phyloP scores from a whole-genome alignment of 768 basidiomycete genomes.

The Leccinum truebloodii region DNA sequence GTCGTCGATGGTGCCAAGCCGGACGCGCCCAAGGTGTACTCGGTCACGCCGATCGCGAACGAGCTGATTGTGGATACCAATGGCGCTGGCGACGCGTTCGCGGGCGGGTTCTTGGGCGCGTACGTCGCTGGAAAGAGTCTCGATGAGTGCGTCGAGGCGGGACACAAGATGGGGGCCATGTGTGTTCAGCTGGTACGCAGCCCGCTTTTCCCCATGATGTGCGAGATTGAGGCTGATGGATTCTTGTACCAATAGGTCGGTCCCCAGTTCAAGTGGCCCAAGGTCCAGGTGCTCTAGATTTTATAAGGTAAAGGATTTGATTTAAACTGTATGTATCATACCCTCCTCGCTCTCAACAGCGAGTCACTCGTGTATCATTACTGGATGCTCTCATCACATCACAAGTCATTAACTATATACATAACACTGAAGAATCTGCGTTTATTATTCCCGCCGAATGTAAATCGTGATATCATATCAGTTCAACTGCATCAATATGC shows the following conservation, averaged over 20 bases:
- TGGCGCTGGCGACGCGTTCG: constrained; percentile 97
- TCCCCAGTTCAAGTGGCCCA: constrained; percentile 58
- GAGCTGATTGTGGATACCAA: constrained; percentile 92
- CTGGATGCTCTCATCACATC: constrained; percentile 21
- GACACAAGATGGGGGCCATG: constrained; percentile 85
- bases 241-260: constrained; percentile 42
- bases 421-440: constrained; percentile 22
- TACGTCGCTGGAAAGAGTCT: constrained; percentile 74
- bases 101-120: constrained; percentile 93
- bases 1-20: constrained; percentile 63
- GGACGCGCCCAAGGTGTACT: constrained; percentile 51
- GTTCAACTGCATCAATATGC: constrained; percentile 3
- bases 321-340: not conserved
- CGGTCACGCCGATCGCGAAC: constrained; percentile 57
- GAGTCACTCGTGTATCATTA: constrained; percentile 27
- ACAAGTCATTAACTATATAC: constrained; percentile 29
- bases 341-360: constrained; percentile 43
- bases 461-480: constrained; percentile 25
- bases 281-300: constrained; percentile 45
- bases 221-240: not conserved
- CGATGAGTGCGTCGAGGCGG: constrained; percentile 77
- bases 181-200: constrained; percentile 72
- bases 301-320: not conserved
- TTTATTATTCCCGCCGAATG: constrained; percentile 1
- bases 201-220: not conserved